These are phyloP conservation scores for Rubus idaeus DNA, from an alignment of 306 rosid genomes.

Conservation along the genomic window DNA sequence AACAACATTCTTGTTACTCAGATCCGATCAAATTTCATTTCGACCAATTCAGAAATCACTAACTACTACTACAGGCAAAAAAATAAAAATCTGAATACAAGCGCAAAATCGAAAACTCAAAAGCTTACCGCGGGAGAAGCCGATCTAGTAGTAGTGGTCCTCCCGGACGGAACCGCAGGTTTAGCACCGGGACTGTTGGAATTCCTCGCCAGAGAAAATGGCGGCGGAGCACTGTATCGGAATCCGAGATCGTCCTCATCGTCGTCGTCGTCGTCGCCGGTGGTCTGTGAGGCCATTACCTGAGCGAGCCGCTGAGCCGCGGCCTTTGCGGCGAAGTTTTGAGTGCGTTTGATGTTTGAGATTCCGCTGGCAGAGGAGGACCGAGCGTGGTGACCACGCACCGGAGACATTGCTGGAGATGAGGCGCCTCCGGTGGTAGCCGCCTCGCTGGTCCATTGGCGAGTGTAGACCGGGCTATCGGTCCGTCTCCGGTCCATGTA, in stretches of 20 bases:
- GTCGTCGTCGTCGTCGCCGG: conserved; percentile 54
- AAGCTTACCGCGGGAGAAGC: conserved; percentile 63
- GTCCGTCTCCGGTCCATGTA: conserved; percentile 52
- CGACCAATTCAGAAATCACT: not conserved
- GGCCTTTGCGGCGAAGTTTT: conserved; percentile 94
- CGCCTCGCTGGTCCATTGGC: conserved; percentile 53
- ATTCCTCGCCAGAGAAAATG: conserved; percentile 60
- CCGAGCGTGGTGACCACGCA: conserved; percentile 65
- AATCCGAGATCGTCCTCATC: conserved; percentile 82
- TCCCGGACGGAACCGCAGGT: conserved; percentile 34
- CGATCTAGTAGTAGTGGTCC: conserved; percentile 48
- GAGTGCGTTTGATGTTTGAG: conserved; percentile 82
- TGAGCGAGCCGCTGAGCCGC: conserved; percentile 98
- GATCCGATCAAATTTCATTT: not conserved
- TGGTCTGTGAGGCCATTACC: conserved; percentile 95
- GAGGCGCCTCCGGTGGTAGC: conserved; percentile 35
- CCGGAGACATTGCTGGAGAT: conserved; percentile 59
- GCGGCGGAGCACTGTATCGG: conserved; percentile 94
- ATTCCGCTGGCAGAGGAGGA: conserved; percentile 78
- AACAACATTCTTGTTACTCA: conserved; percentile 14
- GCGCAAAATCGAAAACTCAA: not conserved
- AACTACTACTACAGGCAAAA: not conserved
- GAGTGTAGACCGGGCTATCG: conserved; percentile 45
- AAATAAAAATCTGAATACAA: not conserved
- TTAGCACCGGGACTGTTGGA: conserved; percentile 27